Evolutionary conservation across 2,329 filamentous ascomycete species (phyloP).

Genomic region (Diaporthe ampelina): DNA sequence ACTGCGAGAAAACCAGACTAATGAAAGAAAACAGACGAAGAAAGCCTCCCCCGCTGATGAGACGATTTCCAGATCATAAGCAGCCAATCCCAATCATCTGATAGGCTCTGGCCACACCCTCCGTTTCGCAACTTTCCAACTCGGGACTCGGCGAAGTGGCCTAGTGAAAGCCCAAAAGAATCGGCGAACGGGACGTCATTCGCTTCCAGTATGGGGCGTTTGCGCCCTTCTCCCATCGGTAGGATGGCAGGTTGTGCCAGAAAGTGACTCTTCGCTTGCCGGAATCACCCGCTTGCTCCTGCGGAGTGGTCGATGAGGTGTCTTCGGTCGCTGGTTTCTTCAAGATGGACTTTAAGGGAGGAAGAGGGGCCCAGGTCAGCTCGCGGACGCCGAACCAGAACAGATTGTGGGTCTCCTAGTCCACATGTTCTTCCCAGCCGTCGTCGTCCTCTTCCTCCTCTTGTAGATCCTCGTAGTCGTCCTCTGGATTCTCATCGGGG

Average conservation of each 20-base stretch:
- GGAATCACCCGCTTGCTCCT: not conserved
- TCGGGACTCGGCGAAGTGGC: too few relatives aligned
- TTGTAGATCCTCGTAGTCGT: not conserved
- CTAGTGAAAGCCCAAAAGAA: conserved; percentile 12
- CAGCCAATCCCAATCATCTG: not conserved
- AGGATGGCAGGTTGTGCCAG: not conserved
- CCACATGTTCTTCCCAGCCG: not conserved
- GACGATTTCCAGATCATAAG: conserved; percentile 14
- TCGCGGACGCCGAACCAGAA: conserved; percentile 19
- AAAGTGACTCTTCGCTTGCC: conserved; percentile 7
- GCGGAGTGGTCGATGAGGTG: not conserved
- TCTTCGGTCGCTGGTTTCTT: not conserved
- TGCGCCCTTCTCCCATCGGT: not conserved
- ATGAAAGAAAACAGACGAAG: not conserved
- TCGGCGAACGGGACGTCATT: not conserved
- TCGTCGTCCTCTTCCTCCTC: not conserved
- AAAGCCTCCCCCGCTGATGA: not conserved
- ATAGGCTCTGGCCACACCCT: not conserved
- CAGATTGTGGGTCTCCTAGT: conserved; percentile 24
- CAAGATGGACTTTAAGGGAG: conserved; percentile 2
- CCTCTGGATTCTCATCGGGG: not conserved
- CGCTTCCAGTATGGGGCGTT: not conserved
- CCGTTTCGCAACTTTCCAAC: not conserved
- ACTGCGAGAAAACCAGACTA: not conserved
- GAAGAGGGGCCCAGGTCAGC: not conserved